Percentiles rank a stretch among this genome's conserved stretches.
These are phyloP conservation scores for Lunularia cruciata DNA, from an alignment of 225 moss, liverwort and hornwort species.

Conservation along the genomic window DNA sequence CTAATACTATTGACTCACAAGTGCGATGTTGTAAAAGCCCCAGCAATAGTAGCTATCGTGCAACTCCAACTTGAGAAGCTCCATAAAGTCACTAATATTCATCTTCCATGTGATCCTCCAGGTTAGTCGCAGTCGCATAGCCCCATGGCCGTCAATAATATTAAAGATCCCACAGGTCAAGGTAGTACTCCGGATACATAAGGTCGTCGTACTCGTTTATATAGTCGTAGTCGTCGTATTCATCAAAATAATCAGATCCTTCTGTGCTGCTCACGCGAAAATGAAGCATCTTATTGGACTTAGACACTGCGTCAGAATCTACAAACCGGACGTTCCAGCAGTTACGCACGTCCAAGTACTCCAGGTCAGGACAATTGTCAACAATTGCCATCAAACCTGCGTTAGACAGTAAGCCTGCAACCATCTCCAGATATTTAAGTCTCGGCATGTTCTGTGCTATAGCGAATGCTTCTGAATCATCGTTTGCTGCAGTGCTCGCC, in stretches of 20 bases:
- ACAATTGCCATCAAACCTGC: slow-evolving; percentile 27
- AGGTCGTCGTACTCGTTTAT: slow-evolving; percentile 23
- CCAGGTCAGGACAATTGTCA: slow-evolving; percentile 26
- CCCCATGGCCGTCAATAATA: no score
- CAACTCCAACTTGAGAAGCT: not conserved
- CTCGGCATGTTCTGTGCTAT: slow-evolving; percentile 33
- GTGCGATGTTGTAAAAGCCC: no score
- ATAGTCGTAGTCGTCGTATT: slow-evolving; percentile 25
- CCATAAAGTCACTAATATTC: not conserved
- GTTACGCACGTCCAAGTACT: slow-evolving; percentile 25
- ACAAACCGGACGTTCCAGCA: slow-evolving; percentile 21
- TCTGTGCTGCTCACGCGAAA: not conserved
- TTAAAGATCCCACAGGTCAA: no score
- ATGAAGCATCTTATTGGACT: slow-evolving; percentile 5
- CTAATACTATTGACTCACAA: not conserved
- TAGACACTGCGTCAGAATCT: not conserved
- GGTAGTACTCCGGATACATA: not conserved
- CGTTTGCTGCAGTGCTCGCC: slow-evolving; percentile 1
- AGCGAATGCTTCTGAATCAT: slow-evolving; percentile 29
- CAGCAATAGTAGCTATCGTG: not conserved
- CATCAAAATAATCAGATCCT: slow-evolving; percentile 19
- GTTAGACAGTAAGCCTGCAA: slow-evolving; percentile 18
- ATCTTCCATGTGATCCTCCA: slow-evolving; percentile 19
- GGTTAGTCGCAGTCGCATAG: slow-evolving; percentile 9
- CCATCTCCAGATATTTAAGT: slow-evolving; percentile 28